Percentiles rank a stretch among this genome's conserved stretches.
phyloP scores from a whole-genome alignment of 768 basidiomycete genomes.

The Roridomyces roridus region DNA sequence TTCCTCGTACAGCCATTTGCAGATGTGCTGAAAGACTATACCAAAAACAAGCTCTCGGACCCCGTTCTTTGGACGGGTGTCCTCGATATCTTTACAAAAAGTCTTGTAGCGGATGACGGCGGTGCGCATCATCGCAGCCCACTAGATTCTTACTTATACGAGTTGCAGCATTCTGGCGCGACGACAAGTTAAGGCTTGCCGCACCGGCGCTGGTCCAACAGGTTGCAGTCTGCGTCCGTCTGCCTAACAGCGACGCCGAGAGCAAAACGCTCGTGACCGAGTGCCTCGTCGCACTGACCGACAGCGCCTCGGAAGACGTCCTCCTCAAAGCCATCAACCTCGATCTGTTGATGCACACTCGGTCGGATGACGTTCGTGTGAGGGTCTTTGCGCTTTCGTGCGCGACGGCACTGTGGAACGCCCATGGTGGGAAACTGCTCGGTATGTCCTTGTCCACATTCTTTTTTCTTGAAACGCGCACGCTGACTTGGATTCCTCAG shows the following conservation, averaged over 20 bases:
- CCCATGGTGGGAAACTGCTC: constrained; percentile 75
- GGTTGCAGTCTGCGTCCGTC: constrained; percentile 56
- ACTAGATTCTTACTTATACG: not conserved
- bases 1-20: constrained; percentile 73
- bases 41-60: constrained; percentile 38
- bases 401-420: constrained; percentile 76
- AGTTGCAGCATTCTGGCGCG: constrained; percentile 84
- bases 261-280: constrained; percentile 50
- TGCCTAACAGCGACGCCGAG: constrained; percentile 39
- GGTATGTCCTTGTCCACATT: constrained; percentile 48
- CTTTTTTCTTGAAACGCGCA: not conserved
- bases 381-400: constrained; percentile 75
- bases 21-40: constrained; percentile 63
- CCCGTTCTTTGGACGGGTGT: constrained; percentile 67
- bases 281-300: constrained; percentile 61
- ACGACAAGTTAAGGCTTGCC: constrained; percentile 75
- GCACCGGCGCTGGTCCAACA: constrained; percentile 68
- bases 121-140: constrained; percentile 45
- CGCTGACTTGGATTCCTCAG: constrained; percentile 39
- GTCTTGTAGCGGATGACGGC: constrained; percentile 80
- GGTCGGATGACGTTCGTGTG: constrained; percentile 77
- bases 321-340: constrained; percentile 85
- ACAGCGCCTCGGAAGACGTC: constrained; percentile 58
- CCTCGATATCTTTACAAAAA: constrained; percentile 67
- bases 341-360: constrained; percentile 85